Base-by-base conservation (phyloP, 176 grass and related monocot species). In the Calamus simplicifolius region DNA sequence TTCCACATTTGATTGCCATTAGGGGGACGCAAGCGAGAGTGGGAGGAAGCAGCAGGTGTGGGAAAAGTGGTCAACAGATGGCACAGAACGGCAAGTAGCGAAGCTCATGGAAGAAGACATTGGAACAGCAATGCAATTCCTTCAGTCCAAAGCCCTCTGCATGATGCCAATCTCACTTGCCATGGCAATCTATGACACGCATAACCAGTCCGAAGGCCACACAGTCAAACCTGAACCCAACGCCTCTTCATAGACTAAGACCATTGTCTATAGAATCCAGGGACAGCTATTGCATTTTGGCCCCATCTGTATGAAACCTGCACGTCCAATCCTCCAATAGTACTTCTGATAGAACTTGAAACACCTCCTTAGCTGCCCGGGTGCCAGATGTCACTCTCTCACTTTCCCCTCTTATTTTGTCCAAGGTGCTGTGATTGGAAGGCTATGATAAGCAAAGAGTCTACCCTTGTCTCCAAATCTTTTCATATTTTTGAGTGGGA, bases 131-230 rank as follows among this genome's bases (percentile, higher is more conserved):
- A 98, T 98, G 94, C 94, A 98, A 76, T 93, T 98, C 68, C 81
- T 98, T 52, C 94, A 98, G 75, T 98, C 94, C 66, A 98, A 92
- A 69, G 88, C 94, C 25, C 81, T 98, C 25, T 98, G 94, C 73
- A 98, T 98, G 84, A 98, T 98, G 94, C 88, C 94, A 51, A 79
- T 98, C 57, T 98, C 94, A 1, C 94, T 98, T 0, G 94, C 94
- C 21, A 89, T 92, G 88, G 94, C 94, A 27, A 98, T 98, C 65
- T 98, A 98, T 51, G 94, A 89, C 56, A 83, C 88, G 43, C 81
- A 90, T 74, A 74, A 83, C 75, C 85, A 85, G 56, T 81, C 79
- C 49, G 83, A 93, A 16, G 70, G 63, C 54, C 80, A 88, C 29
- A 53, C 73, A n/a, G 79, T 93, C 57, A 98, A 98, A 56, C 88